These are phyloP conservation scores for Cadophora gregata DNA, from an alignment of 2,329 filamentous ascomycete species.

Conservation along the genomic window DNA sequence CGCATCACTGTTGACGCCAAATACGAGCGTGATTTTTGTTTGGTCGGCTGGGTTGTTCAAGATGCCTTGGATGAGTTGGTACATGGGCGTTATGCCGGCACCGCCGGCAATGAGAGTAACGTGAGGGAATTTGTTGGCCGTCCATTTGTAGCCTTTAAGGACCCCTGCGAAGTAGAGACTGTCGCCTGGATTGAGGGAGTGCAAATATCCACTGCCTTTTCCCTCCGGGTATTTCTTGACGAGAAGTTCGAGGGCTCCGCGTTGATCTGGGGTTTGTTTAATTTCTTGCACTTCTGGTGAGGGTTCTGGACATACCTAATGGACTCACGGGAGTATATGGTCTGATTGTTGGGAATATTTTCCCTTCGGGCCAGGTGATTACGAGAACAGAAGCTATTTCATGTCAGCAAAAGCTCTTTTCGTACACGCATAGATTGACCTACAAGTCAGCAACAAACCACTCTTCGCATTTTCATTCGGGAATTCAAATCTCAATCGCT, in stretches of 20 bases:
- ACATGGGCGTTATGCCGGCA: slow-evolving; percentile 73
- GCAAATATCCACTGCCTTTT: slow-evolving; percentile 68
- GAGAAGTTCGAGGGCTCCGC: slow-evolving; percentile 66
- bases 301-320: slow-evolving; percentile 14
- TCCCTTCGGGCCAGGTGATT: slow-evolving; percentile 61
- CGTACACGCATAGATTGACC: slow-evolving; percentile 30
- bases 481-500: slow-evolving; percentile 61
- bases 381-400: slow-evolving; percentile 60
- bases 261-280: slow-evolving; percentile 50
- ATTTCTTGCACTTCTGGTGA: not conserved
- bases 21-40: slow-evolving; percentile 68
- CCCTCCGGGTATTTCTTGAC: slow-evolving; percentile 73
- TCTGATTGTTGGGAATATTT: slow-evolving; percentile 63
- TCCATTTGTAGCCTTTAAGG: slow-evolving; percentile 61
- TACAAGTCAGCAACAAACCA: slow-evolving; percentile 58
- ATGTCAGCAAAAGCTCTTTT: not conserved
- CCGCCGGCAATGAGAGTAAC: slow-evolving; percentile 74
- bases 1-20: slow-evolving; percentile 67
- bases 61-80: slow-evolving; percentile 67
- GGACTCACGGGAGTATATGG: slow-evolving; percentile 69
- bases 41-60: slow-evolving; percentile 65
- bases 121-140: slow-evolving; percentile 51
- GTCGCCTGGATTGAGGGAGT: slow-evolving; percentile 67
- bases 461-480: slow-evolving; percentile 53
- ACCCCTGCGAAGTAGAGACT: slow-evolving; percentile 61